Evolutionary conservation across 2,329 filamentous ascomycete genomes (phyloP).

Genomic region (Knufia petricola): DNA sequence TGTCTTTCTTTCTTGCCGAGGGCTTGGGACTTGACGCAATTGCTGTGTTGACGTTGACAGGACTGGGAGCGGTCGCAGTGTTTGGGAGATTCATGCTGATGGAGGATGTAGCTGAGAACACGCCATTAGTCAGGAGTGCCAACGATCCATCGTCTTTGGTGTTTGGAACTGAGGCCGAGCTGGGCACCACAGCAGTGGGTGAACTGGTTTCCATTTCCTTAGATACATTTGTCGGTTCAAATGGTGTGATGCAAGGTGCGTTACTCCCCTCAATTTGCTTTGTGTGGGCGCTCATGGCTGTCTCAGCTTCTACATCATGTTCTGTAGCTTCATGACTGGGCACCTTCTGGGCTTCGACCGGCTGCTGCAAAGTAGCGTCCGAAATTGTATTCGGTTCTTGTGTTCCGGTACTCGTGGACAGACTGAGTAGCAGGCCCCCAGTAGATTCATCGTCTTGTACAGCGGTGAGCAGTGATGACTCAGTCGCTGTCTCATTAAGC

Average conservation of each 20-base stretch:
- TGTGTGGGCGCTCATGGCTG: neutral
- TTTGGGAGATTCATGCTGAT: neutral
- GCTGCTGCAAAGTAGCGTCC: neutral
- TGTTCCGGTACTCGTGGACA: too few species aligned
- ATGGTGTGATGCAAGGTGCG: neutral
- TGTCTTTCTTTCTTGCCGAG: slow-evolving; percentile 6
- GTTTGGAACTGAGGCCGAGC: neutral
- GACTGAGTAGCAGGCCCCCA: too few species aligned
- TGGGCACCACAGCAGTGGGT: neutral
- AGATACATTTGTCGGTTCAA: neutral
- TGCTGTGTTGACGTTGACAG: neutral
- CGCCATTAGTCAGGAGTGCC: neutral
- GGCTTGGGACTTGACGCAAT: too few species aligned
- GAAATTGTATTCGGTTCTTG: too few species aligned
- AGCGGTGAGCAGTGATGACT: neutral
- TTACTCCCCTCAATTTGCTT: neutral
- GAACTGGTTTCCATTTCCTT: neutral
- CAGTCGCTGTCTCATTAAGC: neutral
- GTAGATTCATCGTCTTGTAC: neutral
- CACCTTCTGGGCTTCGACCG: neutral
- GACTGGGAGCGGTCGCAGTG: neutral
- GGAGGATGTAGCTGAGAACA: neutral
- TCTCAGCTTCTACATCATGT: neutral
- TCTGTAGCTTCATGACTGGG: neutral
- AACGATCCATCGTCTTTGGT: neutral